These are phyloP conservation scores for Colletotrichum neosansevieriae DNA, from an alignment of 2,329 filamentous ascomycete species.

Conservation along the genomic window DNA sequence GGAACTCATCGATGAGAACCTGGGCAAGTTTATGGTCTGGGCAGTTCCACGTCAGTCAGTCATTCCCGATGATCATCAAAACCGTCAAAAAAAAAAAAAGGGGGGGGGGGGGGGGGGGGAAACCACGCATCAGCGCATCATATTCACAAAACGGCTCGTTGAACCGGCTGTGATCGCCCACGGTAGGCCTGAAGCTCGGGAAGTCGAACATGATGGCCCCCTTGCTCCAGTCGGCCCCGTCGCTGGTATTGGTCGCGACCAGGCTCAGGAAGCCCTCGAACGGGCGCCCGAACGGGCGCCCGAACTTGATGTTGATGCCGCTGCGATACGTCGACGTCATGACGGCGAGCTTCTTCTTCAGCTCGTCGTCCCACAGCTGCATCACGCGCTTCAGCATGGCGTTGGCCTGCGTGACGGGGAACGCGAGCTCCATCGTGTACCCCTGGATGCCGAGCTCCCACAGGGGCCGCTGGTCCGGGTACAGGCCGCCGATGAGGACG, in stretches of 20 bases:
- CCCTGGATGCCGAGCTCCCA: conserved; percentile 64
- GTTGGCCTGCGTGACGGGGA: conserved; percentile 63
- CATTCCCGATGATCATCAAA: too few relatives aligned
- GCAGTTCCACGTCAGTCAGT: too few relatives aligned
- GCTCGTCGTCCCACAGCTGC: conserved; percentile 61
- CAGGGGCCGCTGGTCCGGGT: conserved; percentile 60
- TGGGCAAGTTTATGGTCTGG: conserved; percentile 59
- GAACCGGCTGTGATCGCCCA: conserved; percentile 60
- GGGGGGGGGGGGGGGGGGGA: too few relatives aligned
- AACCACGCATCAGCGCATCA: not conserved
- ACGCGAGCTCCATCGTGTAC: conserved; percentile 63
- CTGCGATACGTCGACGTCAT: conserved; percentile 65
- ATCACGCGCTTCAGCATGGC: conserved; percentile 61
- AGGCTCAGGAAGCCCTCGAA: conserved; percentile 64
- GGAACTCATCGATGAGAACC: conserved; percentile 61
- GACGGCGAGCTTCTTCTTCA: conserved; percentile 54
- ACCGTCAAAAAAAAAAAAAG: too few relatives aligned
- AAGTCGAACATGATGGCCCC: conserved; percentile 68
- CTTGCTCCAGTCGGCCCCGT: conserved; percentile 62
- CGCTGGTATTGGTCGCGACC: conserved; percentile 60
- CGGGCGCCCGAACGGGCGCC: conserved; percentile 59
- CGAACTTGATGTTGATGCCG: conserved; percentile 67
- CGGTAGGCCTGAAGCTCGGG: conserved; percentile 58
- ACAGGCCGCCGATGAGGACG: conserved; percentile 64
- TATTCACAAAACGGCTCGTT: conserved; percentile 63